These are phyloP conservation scores for Didymella glomerata DNA, from an alignment of 2,329 filamentous ascomycete genomes.

Conservation along the genomic window DNA sequence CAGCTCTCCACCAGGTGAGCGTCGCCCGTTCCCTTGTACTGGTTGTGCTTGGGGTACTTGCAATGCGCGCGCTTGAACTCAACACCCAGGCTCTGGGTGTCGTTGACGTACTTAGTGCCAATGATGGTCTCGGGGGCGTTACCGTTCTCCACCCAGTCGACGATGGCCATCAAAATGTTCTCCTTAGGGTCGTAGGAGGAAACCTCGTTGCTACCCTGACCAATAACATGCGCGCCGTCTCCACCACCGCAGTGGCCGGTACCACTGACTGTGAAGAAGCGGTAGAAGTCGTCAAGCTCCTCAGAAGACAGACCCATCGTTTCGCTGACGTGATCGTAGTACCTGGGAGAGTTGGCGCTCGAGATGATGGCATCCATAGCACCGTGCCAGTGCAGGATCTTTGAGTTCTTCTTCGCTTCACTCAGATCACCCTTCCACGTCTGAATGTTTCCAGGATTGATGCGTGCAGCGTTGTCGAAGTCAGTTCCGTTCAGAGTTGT, in stretches of 20 bases:
- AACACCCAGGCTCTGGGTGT: slow-evolving; percentile 39
- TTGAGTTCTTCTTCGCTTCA: slow-evolving; percentile 52
- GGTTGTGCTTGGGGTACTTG: slow-evolving; percentile 49
- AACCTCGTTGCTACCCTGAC: slow-evolving; percentile 32
- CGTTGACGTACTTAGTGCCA: slow-evolving; percentile 45
- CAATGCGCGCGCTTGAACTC: slow-evolving; percentile 49
- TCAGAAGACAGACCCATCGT: slow-evolving; percentile 52
- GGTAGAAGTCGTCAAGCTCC: slow-evolving; percentile 57
- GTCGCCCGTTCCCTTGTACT: slow-evolving; percentile 46
- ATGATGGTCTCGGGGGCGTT: slow-evolving; percentile 53
- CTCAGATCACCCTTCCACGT: slow-evolving; percentile 55
- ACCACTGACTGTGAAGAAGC: slow-evolving; percentile 62
- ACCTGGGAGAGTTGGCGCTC: slow-evolving; percentile 56
- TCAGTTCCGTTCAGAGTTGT: slow-evolving; percentile 52
- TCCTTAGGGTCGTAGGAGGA: slow-evolving; percentile 48
- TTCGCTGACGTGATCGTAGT: slow-evolving; percentile 59
- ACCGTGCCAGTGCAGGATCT: slow-evolving; percentile 60
- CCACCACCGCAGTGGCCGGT: slow-evolving; percentile 63
- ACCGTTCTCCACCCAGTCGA: slow-evolving; percentile 57
- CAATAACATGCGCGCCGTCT: slow-evolving; percentile 54
- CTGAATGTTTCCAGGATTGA: slow-evolving; percentile 51
- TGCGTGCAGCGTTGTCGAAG: slow-evolving; percentile 49
- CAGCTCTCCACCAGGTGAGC: slow-evolving; percentile 41
- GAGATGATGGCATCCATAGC: slow-evolving; percentile 56
- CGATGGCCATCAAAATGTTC: slow-evolving; percentile 59